Evolutionary conservation across 2,329 filamentous ascomycete species (phyloP).

Genomic region (Fusarium mundagurra): DNA sequence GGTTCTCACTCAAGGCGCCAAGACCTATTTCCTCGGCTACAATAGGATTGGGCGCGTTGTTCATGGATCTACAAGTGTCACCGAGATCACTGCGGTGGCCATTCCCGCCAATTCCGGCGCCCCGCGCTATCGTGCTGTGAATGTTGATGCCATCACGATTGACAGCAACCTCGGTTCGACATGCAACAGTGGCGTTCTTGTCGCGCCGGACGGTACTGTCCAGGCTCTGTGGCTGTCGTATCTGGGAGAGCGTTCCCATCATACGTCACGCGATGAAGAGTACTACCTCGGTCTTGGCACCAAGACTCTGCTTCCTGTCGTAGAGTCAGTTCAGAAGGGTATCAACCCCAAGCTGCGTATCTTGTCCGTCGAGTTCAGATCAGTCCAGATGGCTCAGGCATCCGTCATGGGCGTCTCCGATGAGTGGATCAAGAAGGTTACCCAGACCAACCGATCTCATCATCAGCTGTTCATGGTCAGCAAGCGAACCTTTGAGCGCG

Average conservation of each 20-base stretch:
- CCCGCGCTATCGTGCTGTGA: constrained; percentile 92
- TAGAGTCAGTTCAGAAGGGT: constrained; percentile 84
- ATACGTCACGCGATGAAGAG: constrained; percentile 88
- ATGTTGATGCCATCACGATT: constrained; percentile 95
- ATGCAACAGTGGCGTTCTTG: constrained; percentile 92
- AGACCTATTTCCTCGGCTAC: constrained; percentile 97
- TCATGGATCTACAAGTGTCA: constrained; percentile 92
- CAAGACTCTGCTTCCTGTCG: constrained; percentile 87
- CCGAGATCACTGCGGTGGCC: constrained; percentile 95
- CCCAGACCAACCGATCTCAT: constrained; percentile 86
- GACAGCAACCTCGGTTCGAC: constrained; percentile 92
- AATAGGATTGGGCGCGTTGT: constrained; percentile 95
- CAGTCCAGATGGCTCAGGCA: constrained; percentile 96
- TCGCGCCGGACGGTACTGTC: constrained; percentile 89
- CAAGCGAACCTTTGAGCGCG: constrained; percentile 79
- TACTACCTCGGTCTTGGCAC: constrained; percentile 95
- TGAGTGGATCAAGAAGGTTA: constrained; percentile 92
- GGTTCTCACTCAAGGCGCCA: constrained; percentile 89
- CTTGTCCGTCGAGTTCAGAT: constrained; percentile 91
- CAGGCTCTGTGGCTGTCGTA: constrained; percentile 98
- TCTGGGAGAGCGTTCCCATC: constrained; percentile 84
- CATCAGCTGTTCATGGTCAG: constrained; percentile 99
- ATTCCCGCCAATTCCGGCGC: constrained; percentile 94
- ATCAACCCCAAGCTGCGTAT: constrained; percentile 85
- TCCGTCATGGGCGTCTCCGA: constrained; percentile 97